Evolutionary conservation across 1,284 basidiomycete species (phyloP).

Genomic region (Cystobasidium pallidum): DNA sequence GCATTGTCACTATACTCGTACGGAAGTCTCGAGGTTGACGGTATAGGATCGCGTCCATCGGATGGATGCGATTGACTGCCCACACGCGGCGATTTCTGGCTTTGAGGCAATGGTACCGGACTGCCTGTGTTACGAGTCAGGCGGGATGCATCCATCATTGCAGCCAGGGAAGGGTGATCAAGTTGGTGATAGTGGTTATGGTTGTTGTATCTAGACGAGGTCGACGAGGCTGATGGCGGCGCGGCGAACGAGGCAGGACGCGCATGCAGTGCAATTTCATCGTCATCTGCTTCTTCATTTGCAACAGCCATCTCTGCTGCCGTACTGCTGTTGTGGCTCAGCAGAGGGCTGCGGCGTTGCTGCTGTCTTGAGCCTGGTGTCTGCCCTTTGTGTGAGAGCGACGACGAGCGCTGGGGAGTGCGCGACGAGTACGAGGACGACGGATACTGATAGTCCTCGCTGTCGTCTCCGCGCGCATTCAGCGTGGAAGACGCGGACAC

Average conservation of each 20-base stretch:
- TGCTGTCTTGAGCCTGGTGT: background rate
- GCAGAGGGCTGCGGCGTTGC: conserved; percentile 10
- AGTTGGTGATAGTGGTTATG: background rate
- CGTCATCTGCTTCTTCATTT: background rate
- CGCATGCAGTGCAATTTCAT: conserved; percentile 9
- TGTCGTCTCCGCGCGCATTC: background rate
- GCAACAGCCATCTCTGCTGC: background rate
- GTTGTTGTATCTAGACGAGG: conserved; percentile 10
- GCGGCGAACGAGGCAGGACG: conserved; percentile 28
- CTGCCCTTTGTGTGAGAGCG: conserved; percentile 34
- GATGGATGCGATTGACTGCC: background rate
- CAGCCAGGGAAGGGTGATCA: conserved; percentile 11
- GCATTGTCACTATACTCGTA: background rate
- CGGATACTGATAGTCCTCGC: background rate
- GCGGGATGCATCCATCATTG: conserved; percentile 26
- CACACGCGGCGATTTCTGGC: background rate
- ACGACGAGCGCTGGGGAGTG: conserved; percentile 27
- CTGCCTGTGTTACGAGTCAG: background rate
- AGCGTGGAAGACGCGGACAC: background rate
- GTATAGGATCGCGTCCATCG: background rate
- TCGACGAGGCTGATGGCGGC: conserved; percentile 13
- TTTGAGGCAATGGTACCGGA: background rate
- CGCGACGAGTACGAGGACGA: conserved; percentile 4
- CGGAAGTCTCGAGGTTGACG: conserved; percentile 16
- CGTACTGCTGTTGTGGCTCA: conserved; percentile 13